Evolutionary conservation across 208 protist species (phyloP), one percentile per base, ranked within the genome.

Genomic region (Leishmania tropica): DNA sequence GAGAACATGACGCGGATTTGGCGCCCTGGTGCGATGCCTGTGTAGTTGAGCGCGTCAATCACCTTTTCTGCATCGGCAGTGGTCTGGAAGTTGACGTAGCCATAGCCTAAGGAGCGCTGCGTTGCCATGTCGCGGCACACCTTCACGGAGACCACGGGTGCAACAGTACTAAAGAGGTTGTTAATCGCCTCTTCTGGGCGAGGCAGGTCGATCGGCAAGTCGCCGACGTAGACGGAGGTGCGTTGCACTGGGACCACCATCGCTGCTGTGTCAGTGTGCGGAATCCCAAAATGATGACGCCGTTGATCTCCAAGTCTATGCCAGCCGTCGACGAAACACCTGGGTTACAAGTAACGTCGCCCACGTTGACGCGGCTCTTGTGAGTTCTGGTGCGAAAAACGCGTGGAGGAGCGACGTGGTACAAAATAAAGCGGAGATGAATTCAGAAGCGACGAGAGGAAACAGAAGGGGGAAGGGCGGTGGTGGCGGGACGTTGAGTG

Each of bases 1-100:
- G 91, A 97, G 91, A 97, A 99, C 98, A 99, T 99, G 82, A 99
- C 96, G 80, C 98, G 97, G 80, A 97, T 98, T 45, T 96, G 90
- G 24, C 89, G 92, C 42, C 84, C 90, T 42, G 80, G 88, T 47
- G 94, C 91, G 80, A 99, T 98, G 68, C 77, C 75, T 4, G 92
- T 94, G 88, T 98, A 99, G 90, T 99, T 99, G 76, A 99, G 86
- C 10, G 95, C 99, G 62, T 99, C 98, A 64, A 99, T 83, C 21
- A 98, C 98, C 83, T 96, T 92, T 83, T 99, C 98, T 37, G 98
- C 98, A 86, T 99, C 98, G 35, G 90, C 90, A 31, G 89, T 74
- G 72, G 89, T 97, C 88, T 99, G 94, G 82, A 99, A 99, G 92
- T 99, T 99, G n/a, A 99, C 97, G 89, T 99, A 99, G 54, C 95